Evolutionary conservation across 2,329 filamentous ascomycete species (phyloP), one percentile per base, ranked within the genome.

Genomic region (Berkeleyomyces rouxiae): DNA sequence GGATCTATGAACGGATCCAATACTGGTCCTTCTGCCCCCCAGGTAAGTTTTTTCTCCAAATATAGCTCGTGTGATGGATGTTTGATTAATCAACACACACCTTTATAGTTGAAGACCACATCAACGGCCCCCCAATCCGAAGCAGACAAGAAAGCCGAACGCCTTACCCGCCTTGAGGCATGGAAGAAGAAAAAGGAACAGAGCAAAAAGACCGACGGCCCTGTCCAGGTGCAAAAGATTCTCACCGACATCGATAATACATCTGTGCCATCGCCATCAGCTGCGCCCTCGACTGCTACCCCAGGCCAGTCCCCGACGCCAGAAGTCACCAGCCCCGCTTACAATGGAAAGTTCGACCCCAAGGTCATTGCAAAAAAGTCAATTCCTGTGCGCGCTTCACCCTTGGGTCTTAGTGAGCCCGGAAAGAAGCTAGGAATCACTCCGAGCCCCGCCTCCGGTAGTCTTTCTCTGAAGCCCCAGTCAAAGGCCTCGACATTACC

Each of bases 161-260:
- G 88, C 66, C 78, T 90, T 51, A 88, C 88, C 37, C 91, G 89
- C 71, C 75, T 95, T 37, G 88, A 92, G 71, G 88, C 88, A 63
- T 96, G 90, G 91, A 96, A 96, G 75, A 87, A 90, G 73, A 92
- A 91, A 74, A 86, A 90, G 71, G 87, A 89, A 67, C 83, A 84
- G 70, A 85, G 86, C 68, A 64, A 61, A 53, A 59, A 62, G 7
- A 81, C 81, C 66, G 88, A 88, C 71, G 82, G 87, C 70, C 84
- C 83, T 69, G 82, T 87, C 53, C 84, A 83, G 66, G 81, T 85
- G 46, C 78, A 82, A 67, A 87, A 81, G 68, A 80, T 90, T 62
- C 76, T 87, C 63, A 83, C 85, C 68, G 83, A 87, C 72, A 89
- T 87, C 78, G 87, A 87, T 71, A 83, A 83, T 70, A 89, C 82